Conservation (phyloP, 2,329 filamentous ascomycete species). For the Penicillium sp. region DNA sequence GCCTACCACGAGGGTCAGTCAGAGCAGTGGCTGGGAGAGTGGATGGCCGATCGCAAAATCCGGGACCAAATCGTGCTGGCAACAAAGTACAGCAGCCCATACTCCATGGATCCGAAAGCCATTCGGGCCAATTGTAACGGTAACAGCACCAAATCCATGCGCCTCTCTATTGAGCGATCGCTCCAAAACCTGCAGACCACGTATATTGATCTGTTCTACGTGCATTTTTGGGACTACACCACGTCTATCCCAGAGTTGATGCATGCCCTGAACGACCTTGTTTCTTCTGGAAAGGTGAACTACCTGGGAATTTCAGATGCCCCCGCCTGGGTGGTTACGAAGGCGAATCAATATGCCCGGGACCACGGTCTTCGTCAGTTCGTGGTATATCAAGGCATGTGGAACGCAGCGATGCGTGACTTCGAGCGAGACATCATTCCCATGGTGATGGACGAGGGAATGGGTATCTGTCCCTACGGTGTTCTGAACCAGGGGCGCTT, state of each 20-base stretch:
- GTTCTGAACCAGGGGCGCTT: not conserved
- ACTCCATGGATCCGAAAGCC: constrained; percentile 26
- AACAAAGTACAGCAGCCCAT: constrained; percentile 53
- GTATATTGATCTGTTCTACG: constrained; percentile 41
- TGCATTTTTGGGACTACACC: constrained; percentile 62
- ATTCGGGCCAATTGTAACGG: constrained; percentile 46
- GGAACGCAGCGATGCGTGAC: constrained; percentile 62
- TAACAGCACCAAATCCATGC: constrained; percentile 32
- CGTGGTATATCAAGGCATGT: constrained; percentile 67
- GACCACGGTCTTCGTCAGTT: constrained; percentile 70
- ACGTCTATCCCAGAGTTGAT: constrained; percentile 66
- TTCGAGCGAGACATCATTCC: constrained; percentile 70
- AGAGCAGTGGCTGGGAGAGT: constrained; percentile 52
- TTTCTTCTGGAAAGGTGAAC: constrained; percentile 61
- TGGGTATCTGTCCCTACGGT: constrained; percentile 33
- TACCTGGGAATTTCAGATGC: constrained; percentile 69
- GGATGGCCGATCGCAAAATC: constrained; percentile 46
- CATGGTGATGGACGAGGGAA: constrained; percentile 63
- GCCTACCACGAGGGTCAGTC: constrained; percentile 50
- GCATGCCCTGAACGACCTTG: constrained; percentile 64
- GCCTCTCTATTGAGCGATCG: constrained; percentile 24
- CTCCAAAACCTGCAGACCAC: constrained; percentile 35
- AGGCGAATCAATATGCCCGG: constrained; percentile 60
- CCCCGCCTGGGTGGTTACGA: constrained; percentile 62
- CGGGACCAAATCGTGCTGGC: constrained; percentile 56